Percentiles rank a stretch among this genome's conserved stretches.
Evolutionary conservation across 441 rosid species (phyloP).

Genomic region (Pelargonium citronellum): DNA sequence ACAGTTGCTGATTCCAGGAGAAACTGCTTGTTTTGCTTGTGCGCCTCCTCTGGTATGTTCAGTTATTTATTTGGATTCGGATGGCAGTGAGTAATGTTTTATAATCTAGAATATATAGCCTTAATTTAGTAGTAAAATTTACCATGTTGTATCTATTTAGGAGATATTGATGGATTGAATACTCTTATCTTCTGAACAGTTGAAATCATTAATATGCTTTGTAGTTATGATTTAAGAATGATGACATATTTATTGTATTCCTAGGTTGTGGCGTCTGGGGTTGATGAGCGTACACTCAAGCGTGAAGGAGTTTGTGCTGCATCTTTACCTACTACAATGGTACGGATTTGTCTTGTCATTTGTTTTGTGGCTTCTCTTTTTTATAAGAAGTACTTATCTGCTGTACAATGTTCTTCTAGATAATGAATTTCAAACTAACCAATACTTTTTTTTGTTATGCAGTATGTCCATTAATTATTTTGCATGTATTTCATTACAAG

Average conservation of each 20-base stretch:
- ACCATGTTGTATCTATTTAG: background rate
- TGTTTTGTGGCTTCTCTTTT: background rate
- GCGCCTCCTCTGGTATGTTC: constrained; percentile 83
- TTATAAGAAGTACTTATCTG: constrained; percentile 2
- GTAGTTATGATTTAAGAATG: constrained; percentile 11
- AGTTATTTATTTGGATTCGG: constrained; percentile 9
- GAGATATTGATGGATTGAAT: background rate
- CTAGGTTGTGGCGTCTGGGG: constrained; percentile 93
- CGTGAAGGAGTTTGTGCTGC: constrained; percentile 91
- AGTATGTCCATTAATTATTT: too few species aligned
- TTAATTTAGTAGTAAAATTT: background rate
- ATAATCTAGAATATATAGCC: background rate
- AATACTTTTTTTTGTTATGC: background rate
- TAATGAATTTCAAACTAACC: background rate
- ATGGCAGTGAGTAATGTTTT: background rate
- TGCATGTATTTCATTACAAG: background rate
- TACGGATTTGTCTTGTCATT: constrained; percentile 22
- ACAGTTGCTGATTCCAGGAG: constrained; percentile 88
- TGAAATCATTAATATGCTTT: background rate
- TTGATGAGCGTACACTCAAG: constrained; percentile 89
- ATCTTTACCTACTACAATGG: constrained; percentile 92
- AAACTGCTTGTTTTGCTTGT: constrained; percentile 96
- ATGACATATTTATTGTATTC: constrained; percentile 8
- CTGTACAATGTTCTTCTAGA: background rate
- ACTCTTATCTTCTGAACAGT: too few species aligned